These are phyloP conservation scores for Globisporangium alternatum DNA, from an alignment of 352 stramenopile genomes.

Conservation along the genomic window DNA sequence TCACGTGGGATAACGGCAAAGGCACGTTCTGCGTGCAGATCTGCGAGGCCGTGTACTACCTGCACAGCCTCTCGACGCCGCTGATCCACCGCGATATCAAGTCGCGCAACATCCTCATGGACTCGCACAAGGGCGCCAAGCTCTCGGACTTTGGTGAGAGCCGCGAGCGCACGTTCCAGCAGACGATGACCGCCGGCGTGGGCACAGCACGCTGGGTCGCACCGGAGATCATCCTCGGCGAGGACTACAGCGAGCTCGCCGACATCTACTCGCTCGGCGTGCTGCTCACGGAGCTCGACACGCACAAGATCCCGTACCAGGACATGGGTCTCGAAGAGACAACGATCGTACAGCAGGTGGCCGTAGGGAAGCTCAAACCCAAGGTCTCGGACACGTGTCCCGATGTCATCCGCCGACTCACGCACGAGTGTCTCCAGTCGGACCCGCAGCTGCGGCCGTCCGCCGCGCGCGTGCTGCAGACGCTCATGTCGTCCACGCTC, in stretches of 20 bases:
- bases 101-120: constrained; percentile 88
- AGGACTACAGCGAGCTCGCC: constrained; percentile 69
- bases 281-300: constrained; percentile 67
- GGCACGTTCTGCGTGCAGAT: constrained; percentile 73
- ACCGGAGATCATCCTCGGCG: constrained; percentile 73
- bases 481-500: constrained; percentile 61
- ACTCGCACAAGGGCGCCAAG: constrained; percentile 68
- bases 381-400: constrained; percentile 76
- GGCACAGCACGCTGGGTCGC: constrained; percentile 75
- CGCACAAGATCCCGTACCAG: constrained; percentile 70
- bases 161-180: constrained; percentile 65
- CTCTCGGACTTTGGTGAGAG: constrained; percentile 77
- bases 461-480: constrained; percentile 68
- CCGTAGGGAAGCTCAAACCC: constrained; percentile 70
- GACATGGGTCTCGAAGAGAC: constrained; percentile 64
- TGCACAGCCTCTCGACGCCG: constrained; percentile 84
- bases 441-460: constrained; percentile 67
- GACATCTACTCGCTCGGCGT: constrained; percentile 78
- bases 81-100: constrained; percentile 93
- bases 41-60: constrained; percentile 83
- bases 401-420: constrained; percentile 72
- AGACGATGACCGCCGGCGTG: constrained; percentile 74
- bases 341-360: constrained; percentile 80
- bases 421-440: constrained; percentile 80
- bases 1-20: constrained; percentile 66